A percentile compares a stretch with the other conserved stretches of the same genome.
Conservation (phyloP, 2,329 filamentous ascomycete species). For the Calycina marina region DNA sequence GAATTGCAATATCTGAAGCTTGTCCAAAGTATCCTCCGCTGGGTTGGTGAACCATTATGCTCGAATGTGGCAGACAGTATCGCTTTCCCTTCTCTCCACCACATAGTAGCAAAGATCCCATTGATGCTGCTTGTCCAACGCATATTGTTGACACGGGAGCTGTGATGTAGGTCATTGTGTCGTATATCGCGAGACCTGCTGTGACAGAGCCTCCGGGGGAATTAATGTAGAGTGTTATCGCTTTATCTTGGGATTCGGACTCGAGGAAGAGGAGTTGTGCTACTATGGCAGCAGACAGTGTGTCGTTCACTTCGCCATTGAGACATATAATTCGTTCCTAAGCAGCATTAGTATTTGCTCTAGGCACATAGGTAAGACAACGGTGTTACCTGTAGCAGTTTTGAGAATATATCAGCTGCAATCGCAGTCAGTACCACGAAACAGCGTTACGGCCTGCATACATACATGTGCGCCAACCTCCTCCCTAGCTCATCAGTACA, state of each 20-base stretch:
- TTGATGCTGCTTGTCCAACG: conserved; percentile 84
- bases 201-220: conserved; percentile 87
- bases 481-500: conserved; percentile 35
- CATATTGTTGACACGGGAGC: conserved; percentile 91
- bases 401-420: conserved; percentile 68
- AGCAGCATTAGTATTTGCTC: background rate
- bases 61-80: conserved; percentile 81
- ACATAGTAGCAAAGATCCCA: conserved; percentile 80
- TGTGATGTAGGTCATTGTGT: conserved; percentile 95
- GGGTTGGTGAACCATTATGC: conserved; percentile 96
- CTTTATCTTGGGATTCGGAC: conserved; percentile 86
- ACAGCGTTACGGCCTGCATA: conserved; percentile 18
- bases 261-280: conserved; percentile 96
- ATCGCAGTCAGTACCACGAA: conserved; percentile 12
- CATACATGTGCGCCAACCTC: conserved; percentile 66
- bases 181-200: conserved; percentile 83
- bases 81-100: conserved; percentile 76
- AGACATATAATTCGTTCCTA: conserved; percentile 89
- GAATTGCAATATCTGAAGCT: conserved; percentile 79
- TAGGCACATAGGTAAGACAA: background rate
- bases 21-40: conserved; percentile 56
- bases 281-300: conserved; percentile 82
- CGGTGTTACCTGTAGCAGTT: conserved; percentile 52
- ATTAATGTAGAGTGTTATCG: conserved; percentile 97
- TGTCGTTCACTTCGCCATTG: conserved; percentile 83